Base-by-base conservation (phyloP, 129 eudicot species). In the Dittrichia graveolens region DNA sequence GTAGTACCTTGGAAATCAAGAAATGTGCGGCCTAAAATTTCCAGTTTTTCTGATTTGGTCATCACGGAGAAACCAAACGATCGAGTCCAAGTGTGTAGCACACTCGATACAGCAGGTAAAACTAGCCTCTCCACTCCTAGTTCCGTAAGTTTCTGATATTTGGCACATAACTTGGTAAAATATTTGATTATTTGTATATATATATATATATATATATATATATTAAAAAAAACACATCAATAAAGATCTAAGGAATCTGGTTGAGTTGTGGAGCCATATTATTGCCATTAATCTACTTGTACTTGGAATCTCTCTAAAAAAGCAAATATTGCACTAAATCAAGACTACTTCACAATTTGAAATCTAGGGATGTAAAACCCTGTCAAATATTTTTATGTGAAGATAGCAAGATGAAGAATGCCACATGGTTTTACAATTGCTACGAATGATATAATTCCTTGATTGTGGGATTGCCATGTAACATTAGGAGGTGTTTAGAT, bases 1-100 rank as follows among this genome's bases (percentile, higher is more conserved):
- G 77, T 50, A 11, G 98, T 90, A 46, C 95, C 98, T 81, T 84
- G 89, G 81, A 94, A 94, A 77, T 88, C 86, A 60, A 90, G 89
- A 83, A 94, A 90, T 48, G 88, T 83, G 74, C 54, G 81, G 14
- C 73, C 86, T 59, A 86, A 61, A 67, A 84, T 67, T 12, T 82
- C 72, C 47, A 75, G 58, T 79, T 89, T 88, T 57, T 94, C 97
- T 4, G 80, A 78, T 38, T 80, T 61, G 8, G 73, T 79, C 90
- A 94, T 82, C 60, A 24, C 56, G 7, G 91, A 82, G 83, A 87
- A 94, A 55, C 97, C 98, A 63, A 94, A 94, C 5, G 91, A 80
- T 65, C 80, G 65, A 13, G 85, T 87, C 98, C 98, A 94, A 39
- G 97, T 86, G 78, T 82, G 69, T 18, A 94, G 76, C 44, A 86